Conservation (phyloP, 192 early-diverging fungal species). For the Umbelopsis vinacea region DNA sequence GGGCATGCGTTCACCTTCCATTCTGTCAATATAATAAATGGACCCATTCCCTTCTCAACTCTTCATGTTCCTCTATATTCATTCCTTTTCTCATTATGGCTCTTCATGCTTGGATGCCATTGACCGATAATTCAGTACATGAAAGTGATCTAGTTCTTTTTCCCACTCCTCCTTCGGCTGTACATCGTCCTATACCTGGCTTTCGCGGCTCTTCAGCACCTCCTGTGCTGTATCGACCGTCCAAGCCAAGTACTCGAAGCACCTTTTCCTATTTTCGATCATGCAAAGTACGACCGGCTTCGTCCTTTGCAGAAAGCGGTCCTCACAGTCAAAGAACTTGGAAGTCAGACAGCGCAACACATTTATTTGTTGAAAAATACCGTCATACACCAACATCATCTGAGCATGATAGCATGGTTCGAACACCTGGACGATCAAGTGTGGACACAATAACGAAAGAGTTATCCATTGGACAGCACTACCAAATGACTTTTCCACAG, state of each 20-base stretch:
- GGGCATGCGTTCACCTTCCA: not conserved
- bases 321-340: not conserved
- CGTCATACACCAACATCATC: too few species aligned
- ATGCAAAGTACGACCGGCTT: slow-evolving; percentile 1
- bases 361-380: too few species aligned
- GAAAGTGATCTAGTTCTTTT: not conserved
- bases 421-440: too few species aligned
- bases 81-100: not conserved
- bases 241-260: not conserved
- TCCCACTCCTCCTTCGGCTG: not conserved
- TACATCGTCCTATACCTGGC: not conserved
- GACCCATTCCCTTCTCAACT: not conserved
- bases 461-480: not conserved
- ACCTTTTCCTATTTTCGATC: slow-evolving; percentile 8
- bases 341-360: not conserved
- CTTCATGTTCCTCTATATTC: not conserved
- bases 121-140: not conserved
- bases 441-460: not conserved
- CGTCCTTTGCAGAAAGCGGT: not conserved
- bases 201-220: slow-evolving; percentile 4
- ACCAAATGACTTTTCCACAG: not conserved
- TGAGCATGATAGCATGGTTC: too few species aligned
- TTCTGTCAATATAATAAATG: not conserved
- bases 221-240: not conserved
- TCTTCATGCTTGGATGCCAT: slow-evolving; percentile 9